These are phyloP conservation scores for Wilcoxina mikolae DNA, from an alignment of 495 filamentous ascomycete species.

Conservation along the genomic window DNA sequence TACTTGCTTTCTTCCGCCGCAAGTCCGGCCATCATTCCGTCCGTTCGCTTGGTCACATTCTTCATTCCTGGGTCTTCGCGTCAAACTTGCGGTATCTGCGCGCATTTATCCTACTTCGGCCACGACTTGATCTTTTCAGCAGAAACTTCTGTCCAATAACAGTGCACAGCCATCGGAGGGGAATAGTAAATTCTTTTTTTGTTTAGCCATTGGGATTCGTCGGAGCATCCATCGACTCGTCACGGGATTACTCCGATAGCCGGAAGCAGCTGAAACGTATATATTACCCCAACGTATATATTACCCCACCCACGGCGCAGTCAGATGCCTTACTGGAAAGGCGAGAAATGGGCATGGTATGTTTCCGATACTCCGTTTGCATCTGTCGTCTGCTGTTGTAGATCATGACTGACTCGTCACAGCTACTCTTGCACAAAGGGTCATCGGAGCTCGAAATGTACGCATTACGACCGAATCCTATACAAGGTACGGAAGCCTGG, in stretches of 20 bases:
- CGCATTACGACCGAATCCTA: constrained; percentile 24
- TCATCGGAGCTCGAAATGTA: constrained; percentile 28
- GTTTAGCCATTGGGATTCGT: not conserved
- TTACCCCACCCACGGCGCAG: not conserved
- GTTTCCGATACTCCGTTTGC: not conserved
- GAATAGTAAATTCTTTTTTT: not conserved
- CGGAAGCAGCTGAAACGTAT: not conserved
- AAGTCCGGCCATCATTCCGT: not conserved
- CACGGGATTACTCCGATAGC: not conserved
- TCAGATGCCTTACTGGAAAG: not conserved
- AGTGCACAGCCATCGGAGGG: not conserved
- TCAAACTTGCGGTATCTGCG: not conserved
- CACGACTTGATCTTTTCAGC: not conserved
- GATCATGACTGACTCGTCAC: not conserved
- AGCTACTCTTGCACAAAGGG: constrained; percentile 27
- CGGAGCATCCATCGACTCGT: not conserved
- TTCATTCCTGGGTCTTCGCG: not conserved
- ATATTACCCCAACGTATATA: not conserved
- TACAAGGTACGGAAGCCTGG: constrained; percentile 28
- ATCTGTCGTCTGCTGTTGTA: not conserved
- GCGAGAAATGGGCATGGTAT: constrained; percentile 9
- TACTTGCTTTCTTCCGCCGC: not conserved
- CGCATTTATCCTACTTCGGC: not conserved
- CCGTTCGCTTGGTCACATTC: not conserved
- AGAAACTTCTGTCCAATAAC: not conserved